Evolutionary conservation across 495 filamentous ascomycete species (phyloP).

Genomic region (Staphylotrichum longicolle): DNA sequence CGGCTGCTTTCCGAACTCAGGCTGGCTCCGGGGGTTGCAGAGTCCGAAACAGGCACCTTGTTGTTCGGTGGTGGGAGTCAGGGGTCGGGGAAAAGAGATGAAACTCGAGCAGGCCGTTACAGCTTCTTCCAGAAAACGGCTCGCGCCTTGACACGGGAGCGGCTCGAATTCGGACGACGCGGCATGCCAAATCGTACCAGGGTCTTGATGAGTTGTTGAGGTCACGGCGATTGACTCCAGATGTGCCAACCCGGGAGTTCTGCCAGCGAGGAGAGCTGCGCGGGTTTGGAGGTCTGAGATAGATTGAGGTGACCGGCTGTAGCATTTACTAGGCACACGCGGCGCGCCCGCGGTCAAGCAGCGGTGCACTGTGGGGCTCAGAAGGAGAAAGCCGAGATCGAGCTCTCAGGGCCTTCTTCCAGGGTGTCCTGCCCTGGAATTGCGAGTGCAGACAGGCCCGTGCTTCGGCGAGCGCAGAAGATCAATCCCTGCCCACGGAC

Average conservation of each 20-base stretch:
- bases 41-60: conserved; percentile 34
- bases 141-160: conserved; percentile 12
- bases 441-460: too few species aligned
- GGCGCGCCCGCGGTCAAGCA: too few species aligned
- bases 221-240: not conserved
- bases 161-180: conserved; percentile 14
- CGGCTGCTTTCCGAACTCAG: conserved; percentile 16
- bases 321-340: too few species aligned
- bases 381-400: too few species aligned
- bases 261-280: not conserved
- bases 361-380: too few species aligned
- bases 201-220: not conserved
- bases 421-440: too few species aligned
- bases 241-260: not conserved
- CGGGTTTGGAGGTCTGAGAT: too few species aligned
- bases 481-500: too few species aligned
- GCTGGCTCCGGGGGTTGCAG: conserved; percentile 20
- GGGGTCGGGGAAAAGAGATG: conserved; percentile 26
- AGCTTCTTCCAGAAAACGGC: conserved; percentile 34
- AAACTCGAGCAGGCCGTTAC: conserved; percentile 28
- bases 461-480: too few species aligned
- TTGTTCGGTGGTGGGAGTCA: conserved; percentile 15
- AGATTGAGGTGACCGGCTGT: too few species aligned
- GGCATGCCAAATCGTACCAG: not conserved
- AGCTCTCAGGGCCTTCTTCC: too few species aligned